Evolutionary conservation across 495 filamentous ascomycete genomes (phyloP), one percentile per base, ranked within the genome.

Genomic region (Penicillium bovifimosum): DNA sequence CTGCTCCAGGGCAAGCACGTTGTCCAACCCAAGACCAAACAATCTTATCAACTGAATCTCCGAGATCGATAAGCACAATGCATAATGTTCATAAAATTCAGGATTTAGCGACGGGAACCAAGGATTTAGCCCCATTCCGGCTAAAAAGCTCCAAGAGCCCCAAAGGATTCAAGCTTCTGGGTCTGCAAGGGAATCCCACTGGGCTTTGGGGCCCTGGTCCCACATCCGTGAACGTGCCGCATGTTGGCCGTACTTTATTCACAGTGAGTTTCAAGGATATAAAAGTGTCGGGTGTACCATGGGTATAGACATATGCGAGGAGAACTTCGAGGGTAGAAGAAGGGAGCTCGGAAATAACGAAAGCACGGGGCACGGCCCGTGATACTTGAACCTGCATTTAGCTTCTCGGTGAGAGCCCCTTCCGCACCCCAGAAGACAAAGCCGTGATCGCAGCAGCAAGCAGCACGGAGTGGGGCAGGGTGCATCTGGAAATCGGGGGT

Each of bases 61-160:
- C 42, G 28, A 46, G 28, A 41, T 41, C 20, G 38, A 46, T 33
- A 47, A 36, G 20, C 20, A 24, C 20, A 47, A 47, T 26, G 45
- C 45, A 47, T 35, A 24, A 24, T 24, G 20, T 24, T 2, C 20
- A 24, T 24, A 24, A 47, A 24, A 47, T 47, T 32, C 32, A 47
- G 45, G 26, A n/a, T 6, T n/a, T 47, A 26, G 28, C 9, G 29
- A 34, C 17, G 31, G 10, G 20, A 33, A 32, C 9, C n/a, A 29
- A 11, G 17, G 5, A 26, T 29, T 11, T 27, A 29, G 27, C n/a
- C 18, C 32, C 11, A 45, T 5, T 29, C 27, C 2, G 17, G 17
- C 43, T 47, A 36, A 3, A 27, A 28, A 28, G 32, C 32, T 27
- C 44, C 27, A 47, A 31, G 20, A 24, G 20, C 20, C 4, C 20